Evolutionary conservation across 495 filamentous ascomycete species (phyloP).

Genomic region (Chaetomium fimeti): DNA sequence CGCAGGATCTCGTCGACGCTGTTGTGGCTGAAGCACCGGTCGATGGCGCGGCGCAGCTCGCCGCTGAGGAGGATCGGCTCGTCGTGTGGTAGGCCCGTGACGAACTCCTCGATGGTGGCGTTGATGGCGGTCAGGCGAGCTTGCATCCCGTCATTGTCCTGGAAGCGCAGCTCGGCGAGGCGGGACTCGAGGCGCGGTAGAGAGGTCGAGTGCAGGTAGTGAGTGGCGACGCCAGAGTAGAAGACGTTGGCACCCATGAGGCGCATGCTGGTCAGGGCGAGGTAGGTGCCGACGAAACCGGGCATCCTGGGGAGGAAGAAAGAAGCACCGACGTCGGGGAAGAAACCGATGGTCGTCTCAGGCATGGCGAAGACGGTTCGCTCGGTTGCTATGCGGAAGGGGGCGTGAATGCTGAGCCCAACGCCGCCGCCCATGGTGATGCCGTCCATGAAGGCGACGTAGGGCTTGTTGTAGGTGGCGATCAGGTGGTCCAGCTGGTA

Average conservation of each 20-base stretch:
- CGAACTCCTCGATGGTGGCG: conserved; percentile 86
- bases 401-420: conserved; percentile 88
- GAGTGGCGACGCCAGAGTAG: conserved; percentile 83
- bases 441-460: conserved; percentile 94
- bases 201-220: conserved; percentile 88
- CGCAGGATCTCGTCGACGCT: conserved; percentile 66
- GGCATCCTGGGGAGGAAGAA: conserved; percentile 93
- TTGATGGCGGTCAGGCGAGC: conserved; percentile 70
- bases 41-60: conserved; percentile 69
- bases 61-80: conserved; percentile 64
- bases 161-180: conserved; percentile 84
- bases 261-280: conserved; percentile 81
- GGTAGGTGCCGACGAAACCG: conserved; percentile 80
- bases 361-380: conserved; percentile 96
- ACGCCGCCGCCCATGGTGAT: conserved; percentile 98
- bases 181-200: conserved; percentile 77
- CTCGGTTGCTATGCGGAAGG: conserved; percentile 94
- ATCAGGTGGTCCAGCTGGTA: conserved; percentile 93
- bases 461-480: conserved; percentile 91
- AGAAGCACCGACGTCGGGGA: conserved; percentile 92
- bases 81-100: conserved; percentile 72
- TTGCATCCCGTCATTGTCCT: conserved; percentile 61
- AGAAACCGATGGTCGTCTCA: conserved; percentile 96
- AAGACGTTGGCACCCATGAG: conserved; percentile 79
- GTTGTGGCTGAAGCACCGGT: conserved; percentile 72